Evolutionary conservation across 2,329 filamentous ascomycete genomes (phyloP), one percentile per base, ranked within the genome.

Genomic region (Penicillium italicum): DNA sequence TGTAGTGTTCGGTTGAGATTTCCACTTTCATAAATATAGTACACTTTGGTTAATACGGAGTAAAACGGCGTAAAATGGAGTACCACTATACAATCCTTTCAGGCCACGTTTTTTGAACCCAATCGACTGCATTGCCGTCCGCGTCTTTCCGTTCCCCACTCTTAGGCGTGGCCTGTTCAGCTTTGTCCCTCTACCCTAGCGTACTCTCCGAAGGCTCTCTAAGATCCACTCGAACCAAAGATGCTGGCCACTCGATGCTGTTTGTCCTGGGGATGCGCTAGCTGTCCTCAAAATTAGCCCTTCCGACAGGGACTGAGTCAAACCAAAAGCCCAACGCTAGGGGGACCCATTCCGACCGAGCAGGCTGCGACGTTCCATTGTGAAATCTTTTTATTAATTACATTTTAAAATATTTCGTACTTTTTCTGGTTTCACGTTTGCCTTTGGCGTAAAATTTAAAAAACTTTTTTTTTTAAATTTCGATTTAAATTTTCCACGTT

Each of bases 71-170:
- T 43, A 50, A 45, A 41, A 55, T 41, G n/a, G 46, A 36, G 47
- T 45, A 44, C 44, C 40, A 33, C 31, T 40, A 22, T 36, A 38
- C 30, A 56, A 38, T 53, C 41, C 43, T 53, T 48, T 55, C 41
- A 53, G 53, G 56, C 53, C 53, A 55, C 56, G 56, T 56, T 58
- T 49, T 56, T 55, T 50, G 59, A 64, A 66, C 63, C 67, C 64
- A 66, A 66, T 67, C 67, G 67, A 68, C 55, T 69, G 67, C 68
- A 68, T 67, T 69, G 62, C 66, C 66, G 68, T 69, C 67, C 67
- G 67, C 66, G 58, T 67, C 65, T 68, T 69, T 69, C 68, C 67
- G 68, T 63, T 66, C 66, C 59, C 66, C 66, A 67, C 65, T 58
- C 47, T 58, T 56, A 59, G 57, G 49, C 52, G 53, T 57, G 60